Evolutionary conservation across 345 rosid genomes (phyloP).

Genomic region (Citrus mangshanensis): DNA sequence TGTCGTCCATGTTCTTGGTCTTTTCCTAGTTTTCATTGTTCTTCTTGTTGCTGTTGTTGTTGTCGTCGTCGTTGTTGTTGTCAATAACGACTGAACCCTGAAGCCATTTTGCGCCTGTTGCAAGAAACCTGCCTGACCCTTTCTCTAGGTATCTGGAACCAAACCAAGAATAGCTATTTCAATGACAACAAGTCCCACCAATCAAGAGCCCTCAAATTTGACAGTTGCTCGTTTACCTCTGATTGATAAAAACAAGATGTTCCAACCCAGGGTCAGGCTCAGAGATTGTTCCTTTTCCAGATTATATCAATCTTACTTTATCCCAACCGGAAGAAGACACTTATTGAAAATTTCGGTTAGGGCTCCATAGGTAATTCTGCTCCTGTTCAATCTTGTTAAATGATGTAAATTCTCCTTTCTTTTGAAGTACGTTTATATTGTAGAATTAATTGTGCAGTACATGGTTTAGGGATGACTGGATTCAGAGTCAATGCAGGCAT

Average conservation of each 20-base stretch:
- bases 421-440: not conserved
- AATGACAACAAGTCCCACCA: not conserved
- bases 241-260: not conserved
- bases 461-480: not conserved
- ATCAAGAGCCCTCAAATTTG: not conserved
- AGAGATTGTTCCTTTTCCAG: not conserved
- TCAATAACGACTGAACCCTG: not conserved
- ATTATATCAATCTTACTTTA: not conserved
- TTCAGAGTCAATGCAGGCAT: not conserved
- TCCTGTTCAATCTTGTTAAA: not conserved
- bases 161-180: not conserved
- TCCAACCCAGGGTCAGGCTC: not conserved
- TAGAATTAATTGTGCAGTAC: not conserved
- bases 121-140: not conserved
- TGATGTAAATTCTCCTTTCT: not conserved
- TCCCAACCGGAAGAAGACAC: not conserved
- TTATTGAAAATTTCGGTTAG: not conserved
- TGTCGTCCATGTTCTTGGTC: conserved; percentile 25
- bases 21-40: conserved; percentile 11
- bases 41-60: conserved; percentile 7
- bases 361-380: not conserved
- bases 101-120: not conserved
- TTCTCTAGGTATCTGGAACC: not conserved
- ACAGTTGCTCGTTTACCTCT: not conserved
- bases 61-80: not conserved